Base-by-base conservation (phyloP, 805 yeast species). In the Saccharomyces eubayanus region DNA sequence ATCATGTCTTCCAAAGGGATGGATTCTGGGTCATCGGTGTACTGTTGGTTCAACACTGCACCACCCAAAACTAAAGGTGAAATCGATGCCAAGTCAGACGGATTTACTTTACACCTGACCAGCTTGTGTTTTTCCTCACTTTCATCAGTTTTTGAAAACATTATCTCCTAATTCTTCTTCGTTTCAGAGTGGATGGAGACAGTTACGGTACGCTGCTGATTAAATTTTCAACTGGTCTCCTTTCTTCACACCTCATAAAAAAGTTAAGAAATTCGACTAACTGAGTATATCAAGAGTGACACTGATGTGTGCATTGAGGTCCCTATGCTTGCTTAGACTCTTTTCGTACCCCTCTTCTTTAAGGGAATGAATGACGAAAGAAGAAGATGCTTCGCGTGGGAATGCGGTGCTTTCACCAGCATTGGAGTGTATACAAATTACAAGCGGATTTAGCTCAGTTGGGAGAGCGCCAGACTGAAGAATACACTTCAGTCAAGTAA, bases 41-140 rank as follows among this genome's bases (percentile, higher is more conserved):
- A 91, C 65, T 86, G 95, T 24, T 81, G 76, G 70, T 89, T 90
- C 75, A 90, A 84, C 3, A 87, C 87, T 0, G 96, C 96, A 1
- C 96, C 97, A 0, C 98, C 98, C 2, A 90, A 72, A 14, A 90
- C 74, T 50, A 91, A 16, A 16, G 43, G 43, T n/a, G 43, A 36
- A 16, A 36, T 10, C 11, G 21, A 36, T 8, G 43, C 43, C 5
- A 36, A 36, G 43, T 36, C 24, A 16, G 24, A 36, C 16, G 43
- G 43, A 6, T 36, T 16, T 11, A 16, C 43, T 16, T 36, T 36
- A 5, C 5, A 5, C 11, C 16, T 36, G 12, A 16, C 43, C 24
- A 6, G 5, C 43, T 16, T 36, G 16, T 16, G 20, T 8, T 16
- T 21, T 6, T 8, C 21, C 24, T 36, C n/a, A 6, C n/a, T 36